Evolutionary conservation across 1,284 basidiomycete species (phyloP), one percentile per base, ranked within the genome.

Genomic region (Cryptococcus wingfieldii): DNA sequence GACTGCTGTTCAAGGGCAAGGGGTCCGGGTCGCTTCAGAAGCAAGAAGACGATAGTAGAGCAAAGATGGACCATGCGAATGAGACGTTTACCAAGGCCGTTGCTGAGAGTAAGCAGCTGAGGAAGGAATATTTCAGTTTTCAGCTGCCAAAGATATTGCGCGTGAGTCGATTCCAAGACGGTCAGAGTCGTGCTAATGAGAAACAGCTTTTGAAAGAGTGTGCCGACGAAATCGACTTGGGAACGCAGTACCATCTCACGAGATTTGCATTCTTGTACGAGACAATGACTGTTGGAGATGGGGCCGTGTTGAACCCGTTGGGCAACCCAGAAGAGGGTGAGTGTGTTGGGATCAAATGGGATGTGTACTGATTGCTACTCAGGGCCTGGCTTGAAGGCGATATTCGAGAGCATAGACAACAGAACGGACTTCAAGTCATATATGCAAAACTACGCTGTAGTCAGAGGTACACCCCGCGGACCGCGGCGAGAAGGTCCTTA

Each of bases 101-200:
- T n/a, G 83, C 85, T 27, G 90, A 93, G 64, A 90, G 89, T 10
- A 94, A 97, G 76, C 80, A 85, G 3, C 84, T 92, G 77, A 83
- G 94, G 51, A 93, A 97, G 75, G 95, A 98, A 72, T 98, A 95
- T 75, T 98, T 97, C 78, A 95, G 96, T 75, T 88, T 95, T 69
- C 95, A 98, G 70, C 79, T 97, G 46, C 95, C 96, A 45, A 87
- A 92, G 65, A 89, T 98, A 61, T 77, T 98, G 47, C 83, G 96
- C 50, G 92, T 94, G 72, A 72, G 87, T 81, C 23, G n/a, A 16
- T 38, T 1, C 14, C 25, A 42, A 34, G 9, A 42, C n/a, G 41
- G n/a, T 7, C 19, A 27, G 51, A 25, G 46, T 42, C 12, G 5
- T 43, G 18, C 42, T 39, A 25, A 45, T 51, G 16, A 51, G 16